Percentiles rank a stretch among this genome's conserved stretches.
Conservation (phyloP, 768 basidiomycete species). For the Tulasnella calospora region DNA sequence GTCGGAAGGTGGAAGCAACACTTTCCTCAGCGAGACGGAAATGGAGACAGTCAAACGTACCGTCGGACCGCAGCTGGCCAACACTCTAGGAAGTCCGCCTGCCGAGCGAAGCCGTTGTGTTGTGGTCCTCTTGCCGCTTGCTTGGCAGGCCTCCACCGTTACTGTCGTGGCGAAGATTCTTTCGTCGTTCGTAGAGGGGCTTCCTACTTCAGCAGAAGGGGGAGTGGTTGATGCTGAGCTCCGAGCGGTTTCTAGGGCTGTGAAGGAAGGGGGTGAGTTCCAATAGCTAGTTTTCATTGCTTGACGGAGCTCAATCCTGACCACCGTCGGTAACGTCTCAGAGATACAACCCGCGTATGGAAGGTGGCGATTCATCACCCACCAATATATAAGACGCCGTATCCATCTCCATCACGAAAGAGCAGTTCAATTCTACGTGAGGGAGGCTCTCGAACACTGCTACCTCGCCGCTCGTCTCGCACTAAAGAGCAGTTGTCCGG, state of each 20-base stretch:
- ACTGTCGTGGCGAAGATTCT: not conserved
- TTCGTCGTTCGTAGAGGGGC: not conserved
- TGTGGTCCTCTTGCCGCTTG: not conserved
- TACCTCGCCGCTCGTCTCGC: not conserved
- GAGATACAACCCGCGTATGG: not conserved
- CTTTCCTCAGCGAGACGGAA: not conserved
- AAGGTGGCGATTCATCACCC: not conserved
- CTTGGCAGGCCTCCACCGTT: not conserved
- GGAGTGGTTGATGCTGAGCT: not conserved
- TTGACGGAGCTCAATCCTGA: not conserved
- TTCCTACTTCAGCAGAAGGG: not conserved
- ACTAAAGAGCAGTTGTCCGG: not conserved
- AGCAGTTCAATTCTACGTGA: not conserved
- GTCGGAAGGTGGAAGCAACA: not conserved
- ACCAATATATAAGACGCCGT: not conserved
- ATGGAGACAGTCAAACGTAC: not conserved
- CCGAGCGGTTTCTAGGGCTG: not conserved
- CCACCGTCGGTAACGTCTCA: not conserved
- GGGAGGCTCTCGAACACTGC: not conserved
- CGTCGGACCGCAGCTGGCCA: not conserved
- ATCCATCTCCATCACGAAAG: not conserved
- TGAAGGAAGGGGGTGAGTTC: not conserved
- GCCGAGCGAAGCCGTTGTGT: not conserved
- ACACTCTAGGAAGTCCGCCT: not conserved
- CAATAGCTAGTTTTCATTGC: not conserved